Base-by-base conservation (phyloP, 2,329 filamentous ascomycete species). In the Lecanicillium sp. region DNA sequence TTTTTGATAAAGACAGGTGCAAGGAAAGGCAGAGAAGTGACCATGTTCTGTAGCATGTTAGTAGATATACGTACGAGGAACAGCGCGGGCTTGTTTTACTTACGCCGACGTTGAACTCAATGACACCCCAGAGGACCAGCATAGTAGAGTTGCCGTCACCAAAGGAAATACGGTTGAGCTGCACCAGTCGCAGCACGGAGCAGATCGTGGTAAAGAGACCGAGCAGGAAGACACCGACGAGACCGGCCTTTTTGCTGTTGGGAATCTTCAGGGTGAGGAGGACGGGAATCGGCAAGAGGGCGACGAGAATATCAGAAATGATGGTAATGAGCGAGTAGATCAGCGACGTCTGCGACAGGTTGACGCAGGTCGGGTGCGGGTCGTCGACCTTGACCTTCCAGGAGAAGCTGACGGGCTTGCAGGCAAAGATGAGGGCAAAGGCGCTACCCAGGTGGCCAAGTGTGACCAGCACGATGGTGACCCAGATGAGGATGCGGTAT, bases 201-300 rank as follows among this genome's bases (percentile, higher is more conserved):
- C 75, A 79, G 10, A 78, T 51, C 0, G 75, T 79, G 0, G 75
- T 79, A 55, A 79, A 77, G 1, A 78, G 62, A 0, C 76, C 76
- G 1, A 79, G 64, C 1, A 72, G 60, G 53, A 79, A 79, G 30
- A 79, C 71, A 24, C 59, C 68, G 12, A 77, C 70, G 1, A 78
- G 67, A 4, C 72, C 73, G 2, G 72, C 44, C 52, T 78, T 78
- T 57, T 76, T 75, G 5, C 62, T 63, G 0, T 58, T 46, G 17
- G 63, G 68, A 36, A 79, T 67, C 41, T 76, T 74, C 19, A 79
- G 62, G 44, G 66, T 63, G 2, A 75, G 43, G 2, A 78, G 65
- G 1, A 78, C 61, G 0, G 75, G 75, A 17, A 78, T 67, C 0
- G 75, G 75, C 1, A 78, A 58, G 5, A 75, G 48, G n/a, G 74